Conservation (phyloP, 1,139 yeast genomes). For the Geotrichum phurueaensis region DNA sequence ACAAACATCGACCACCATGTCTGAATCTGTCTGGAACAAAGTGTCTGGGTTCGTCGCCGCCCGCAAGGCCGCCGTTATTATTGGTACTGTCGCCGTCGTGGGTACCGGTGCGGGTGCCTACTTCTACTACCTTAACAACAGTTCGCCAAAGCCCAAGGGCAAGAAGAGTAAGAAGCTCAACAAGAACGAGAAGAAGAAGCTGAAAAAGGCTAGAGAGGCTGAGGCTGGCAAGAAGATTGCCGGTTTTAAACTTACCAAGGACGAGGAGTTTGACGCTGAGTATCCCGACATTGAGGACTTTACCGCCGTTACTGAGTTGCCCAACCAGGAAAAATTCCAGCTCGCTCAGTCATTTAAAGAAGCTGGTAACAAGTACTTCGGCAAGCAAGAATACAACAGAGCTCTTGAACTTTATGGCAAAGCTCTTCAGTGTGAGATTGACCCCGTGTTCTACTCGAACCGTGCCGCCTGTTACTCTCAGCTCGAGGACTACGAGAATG, state of each 20-base stretch:
- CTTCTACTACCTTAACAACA: slow-evolving; percentile 23
- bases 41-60: slow-evolving; percentile 23
- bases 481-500: slow-evolving; percentile 69
- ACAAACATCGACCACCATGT: background rate
- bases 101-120: slow-evolving; percentile 33
- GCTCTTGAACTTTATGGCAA: slow-evolving; percentile 75
- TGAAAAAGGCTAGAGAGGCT: slow-evolving; percentile 24
- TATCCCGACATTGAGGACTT: slow-evolving; percentile 32
- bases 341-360: slow-evolving; percentile 78
- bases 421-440: slow-evolving; percentile 66
- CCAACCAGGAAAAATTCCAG: slow-evolving; percentile 52
- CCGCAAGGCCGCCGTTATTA: slow-evolving; percentile 31
- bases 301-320: slow-evolving; percentile 44
- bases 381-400: slow-evolving; percentile 50
- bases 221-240: slow-evolving; percentile 16
- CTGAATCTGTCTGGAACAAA: slow-evolving; percentile 14
- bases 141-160: slow-evolving; percentile 19
- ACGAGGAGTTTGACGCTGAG: slow-evolving; percentile 25
- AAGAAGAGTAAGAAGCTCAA: slow-evolving; percentile 25
- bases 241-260: slow-evolving; percentile 25
- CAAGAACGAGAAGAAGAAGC: slow-evolving; percentile 29
- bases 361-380: slow-evolving; percentile 80
- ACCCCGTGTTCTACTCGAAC: slow-evolving; percentile 87
- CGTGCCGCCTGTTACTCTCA: slow-evolving; percentile 94
- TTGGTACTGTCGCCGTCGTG: slow-evolving; percentile 30